phyloP scores from a whole-genome alignment of 1,284 basidiomycete genomes.

The Pseudozyma hubeiensis region DNA sequence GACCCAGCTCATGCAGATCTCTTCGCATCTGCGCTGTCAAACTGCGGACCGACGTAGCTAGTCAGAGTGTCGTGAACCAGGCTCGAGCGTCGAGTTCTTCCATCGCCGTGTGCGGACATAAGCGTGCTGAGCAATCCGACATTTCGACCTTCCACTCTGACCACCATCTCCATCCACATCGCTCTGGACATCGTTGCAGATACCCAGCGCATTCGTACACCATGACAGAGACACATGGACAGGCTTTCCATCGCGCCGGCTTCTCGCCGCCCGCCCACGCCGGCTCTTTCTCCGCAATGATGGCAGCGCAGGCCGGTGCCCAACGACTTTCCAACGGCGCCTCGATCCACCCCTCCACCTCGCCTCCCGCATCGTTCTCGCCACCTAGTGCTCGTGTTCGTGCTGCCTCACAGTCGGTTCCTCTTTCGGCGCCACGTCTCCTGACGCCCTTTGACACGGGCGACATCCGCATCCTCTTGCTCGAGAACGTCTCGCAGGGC shows the following conservation, averaged over 20 bases:
- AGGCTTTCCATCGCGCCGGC: slow-evolving; percentile 61
- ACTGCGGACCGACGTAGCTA: background rate
- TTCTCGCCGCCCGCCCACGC: slow-evolving; percentile 58
- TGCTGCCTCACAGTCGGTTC: slow-evolving; percentile 42
- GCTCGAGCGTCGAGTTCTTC: slow-evolving; percentile 20
- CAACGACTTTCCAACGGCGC: slow-evolving; percentile 40
- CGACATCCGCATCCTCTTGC: slow-evolving; percentile 76
- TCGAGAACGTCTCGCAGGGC: slow-evolving; percentile 95
- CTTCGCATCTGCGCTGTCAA: background rate
- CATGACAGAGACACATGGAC: slow-evolving; percentile 50
- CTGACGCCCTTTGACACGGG: slow-evolving; percentile 65
- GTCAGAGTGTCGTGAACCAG: slow-evolving; percentile 1
- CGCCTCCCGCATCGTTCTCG: slow-evolving; percentile 42
- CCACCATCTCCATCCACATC: slow-evolving; percentile 18
- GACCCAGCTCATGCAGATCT: background rate
- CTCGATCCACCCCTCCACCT: slow-evolving; percentile 36
- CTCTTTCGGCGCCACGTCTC: slow-evolving; percentile 52
- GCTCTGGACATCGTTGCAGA: background rate
- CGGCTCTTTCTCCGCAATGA: slow-evolving; percentile 62
- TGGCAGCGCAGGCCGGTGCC: slow-evolving; percentile 55
- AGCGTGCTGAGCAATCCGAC: slow-evolving; percentile 1
- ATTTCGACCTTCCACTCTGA: background rate
- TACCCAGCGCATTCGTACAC: background rate
- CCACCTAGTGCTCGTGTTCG: slow-evolving; percentile 36
- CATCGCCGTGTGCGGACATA: background rate